Percentiles rank a stretch among this genome's conserved stretches.
phyloP scores from a whole-genome alignment of 495 filamentous ascomycete genomes.

The Xylaria cubensis region DNA sequence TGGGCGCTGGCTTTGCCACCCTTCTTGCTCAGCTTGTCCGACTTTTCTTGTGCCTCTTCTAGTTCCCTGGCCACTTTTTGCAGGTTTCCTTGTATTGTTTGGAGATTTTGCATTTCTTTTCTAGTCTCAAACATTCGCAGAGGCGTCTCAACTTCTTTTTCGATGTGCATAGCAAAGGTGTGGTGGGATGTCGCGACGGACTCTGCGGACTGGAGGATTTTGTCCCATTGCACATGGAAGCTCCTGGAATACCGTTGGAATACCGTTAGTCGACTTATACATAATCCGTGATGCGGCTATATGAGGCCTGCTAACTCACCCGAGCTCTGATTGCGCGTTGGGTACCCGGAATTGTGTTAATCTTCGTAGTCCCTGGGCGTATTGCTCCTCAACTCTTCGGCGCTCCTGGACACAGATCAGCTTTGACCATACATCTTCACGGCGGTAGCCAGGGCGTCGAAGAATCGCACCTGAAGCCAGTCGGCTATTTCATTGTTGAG shows the following conservation, averaged over 20 bases:
- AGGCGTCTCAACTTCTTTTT: constrained; percentile 87
- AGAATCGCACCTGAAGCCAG: constrained; percentile 83
- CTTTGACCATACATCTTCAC: constrained; percentile 27
- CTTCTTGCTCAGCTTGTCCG: constrained; percentile 83
- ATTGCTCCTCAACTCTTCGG: constrained; percentile 88
- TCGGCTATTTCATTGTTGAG: constrained; percentile 93
- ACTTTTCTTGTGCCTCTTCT: constrained; percentile 82
- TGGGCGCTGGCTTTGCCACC: constrained; percentile 79
- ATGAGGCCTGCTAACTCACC: constrained; percentile 63
- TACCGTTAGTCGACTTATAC: constrained; percentile 17
- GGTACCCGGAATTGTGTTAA: constrained; percentile 74
- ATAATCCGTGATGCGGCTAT: too few relatives aligned
- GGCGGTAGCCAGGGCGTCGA: not conserved
- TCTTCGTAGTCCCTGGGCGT: constrained; percentile 84
- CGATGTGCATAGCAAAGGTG: constrained; percentile 81
- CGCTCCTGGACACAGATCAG: constrained; percentile 72
- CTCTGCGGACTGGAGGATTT: constrained; percentile 81
- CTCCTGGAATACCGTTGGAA: constrained; percentile 67
- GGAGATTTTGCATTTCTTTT: constrained; percentile 82
- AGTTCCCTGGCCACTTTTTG: constrained; percentile 81
- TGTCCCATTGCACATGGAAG: constrained; percentile 92
- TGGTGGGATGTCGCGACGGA: constrained; percentile 84
- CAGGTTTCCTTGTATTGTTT: constrained; percentile 82
- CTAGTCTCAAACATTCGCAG: constrained; percentile 75
- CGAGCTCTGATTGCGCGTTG: constrained; percentile 77